Base-by-base conservation (phyloP, 371 early-diverging fungal species). In the Phascolomyces articulosus region DNA sequence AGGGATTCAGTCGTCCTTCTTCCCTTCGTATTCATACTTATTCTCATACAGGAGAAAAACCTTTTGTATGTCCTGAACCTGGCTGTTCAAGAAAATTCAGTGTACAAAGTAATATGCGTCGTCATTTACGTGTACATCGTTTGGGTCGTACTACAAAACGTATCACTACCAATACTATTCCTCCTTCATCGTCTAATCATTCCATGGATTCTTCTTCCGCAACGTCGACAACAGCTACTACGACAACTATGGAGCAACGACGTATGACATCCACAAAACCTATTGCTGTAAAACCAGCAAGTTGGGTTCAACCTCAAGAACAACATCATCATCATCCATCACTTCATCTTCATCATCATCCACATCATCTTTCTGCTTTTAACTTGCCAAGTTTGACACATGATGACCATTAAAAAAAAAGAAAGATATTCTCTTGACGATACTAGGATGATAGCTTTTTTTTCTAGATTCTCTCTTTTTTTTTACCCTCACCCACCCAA, bases 1-100 rank as follows among this genome's bases (percentile, higher is more conserved):
- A 87, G 54, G 55, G 65, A 26, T 89, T 89, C 55, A 74, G 87
- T 2, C 77, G 90, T 29, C 90, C 90, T 0, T 85, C 86, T 0
- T 78, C 84, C 3, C 69, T 87, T 13, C 71, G 75, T 2, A 87
- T 87, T 16, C 90, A 90, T 67, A 79, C 82, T 55, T 75, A 81
- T 63, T 82, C 87, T 0, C 90, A 90, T 58, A 89, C 90, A 3
- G 88, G 89, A 24, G 89, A 89, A 63, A 82, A 84, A 61, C 90
- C 90, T 4, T 83, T 82, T 64, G 76, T 72, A 26, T 90, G 90
- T 60, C 60, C 70, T 2, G 74, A 70, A 24, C 67, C 69, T 31
- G 85, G 82, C 0, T 90, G 90, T 60, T 74, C 75, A 9, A 79
- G 84, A 64, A 71, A 71, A 29, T 90, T 90, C 63, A 83, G 85